These are phyloP conservation scores for Maudiozyma serrabonitensis DNA, from an alignment of 805 yeast genomes.

Conservation along the genomic window DNA sequence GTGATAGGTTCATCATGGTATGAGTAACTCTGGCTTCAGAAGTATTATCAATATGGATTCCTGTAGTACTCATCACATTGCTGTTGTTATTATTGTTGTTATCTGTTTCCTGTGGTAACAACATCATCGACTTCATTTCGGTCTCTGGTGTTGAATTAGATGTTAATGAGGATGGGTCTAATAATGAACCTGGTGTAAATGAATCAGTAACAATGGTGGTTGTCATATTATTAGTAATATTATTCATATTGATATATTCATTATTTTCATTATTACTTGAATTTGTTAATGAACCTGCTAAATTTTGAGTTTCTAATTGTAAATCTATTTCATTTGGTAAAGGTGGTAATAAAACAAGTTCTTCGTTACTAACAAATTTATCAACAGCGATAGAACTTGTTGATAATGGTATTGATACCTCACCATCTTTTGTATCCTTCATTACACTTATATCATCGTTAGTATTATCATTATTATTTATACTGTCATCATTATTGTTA, in stretches of 20 bases:
- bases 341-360: slow-evolving; percentile 4
- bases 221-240: neutral
- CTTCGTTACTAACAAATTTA: slow-evolving; percentile 2
- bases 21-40: neutral
- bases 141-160: neutral
- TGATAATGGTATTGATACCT: neutral
- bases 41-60: neutral
- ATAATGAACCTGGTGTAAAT: neutral
- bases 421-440: neutral
- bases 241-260: neutral
- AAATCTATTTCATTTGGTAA: slow-evolving; percentile 3
- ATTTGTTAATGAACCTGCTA: neutral
- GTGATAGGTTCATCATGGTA: neutral
- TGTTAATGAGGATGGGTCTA: neutral
- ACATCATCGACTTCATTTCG: neutral
- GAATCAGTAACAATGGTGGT: neutral
- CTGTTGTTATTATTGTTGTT: neutral
- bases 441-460: too few species aligned
- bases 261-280: neutral
- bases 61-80: neutral
- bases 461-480: neutral
- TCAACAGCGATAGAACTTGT: neutral
- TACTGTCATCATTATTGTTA: neutral
- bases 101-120: neutral
- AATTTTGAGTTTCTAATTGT: neutral